Evolutionary conservation across 805 yeast genomes (phyloP), one percentile per base, ranked within the genome.

Genomic region (Starmerella gropengiesseri): DNA sequence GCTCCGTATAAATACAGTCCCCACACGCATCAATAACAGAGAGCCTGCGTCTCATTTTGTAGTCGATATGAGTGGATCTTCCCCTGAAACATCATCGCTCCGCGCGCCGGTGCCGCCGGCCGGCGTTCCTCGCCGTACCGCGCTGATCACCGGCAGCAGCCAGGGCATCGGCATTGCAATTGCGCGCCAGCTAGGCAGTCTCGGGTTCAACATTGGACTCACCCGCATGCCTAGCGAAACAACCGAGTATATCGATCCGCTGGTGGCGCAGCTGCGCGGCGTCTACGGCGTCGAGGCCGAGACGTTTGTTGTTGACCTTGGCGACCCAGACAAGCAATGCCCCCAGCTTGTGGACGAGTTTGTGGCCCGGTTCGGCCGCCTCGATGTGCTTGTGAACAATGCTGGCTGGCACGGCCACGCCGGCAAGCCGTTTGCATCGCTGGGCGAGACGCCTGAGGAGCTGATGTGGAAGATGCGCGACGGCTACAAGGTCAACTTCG

Each of bases 371-470:
- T 45, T 45, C 31, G 51, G 51, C 18, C 39, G 51, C 22, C 28
- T 48, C 7, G 51, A 48, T 19, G 48, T 45, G 28, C 45, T 48
- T 13, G 48, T 40, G 19, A 48, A 48, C 43, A 45, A 45, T 18
- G 51, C 51, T 4, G 49, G 45, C 19, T 44, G 48, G 50, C 48
- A 47, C 6, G 44, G 46, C 4, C 37, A 35, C 26, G 50, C 50
- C 5, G 48, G 48, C 4, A 40, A 37, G 26, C 19, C n/a, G 13
- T 47, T 47, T 34, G 45, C 45, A 39, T 46, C 44, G 7, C 46
- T 47, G 11, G 44, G 40, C 19, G 40, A 41, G 9, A 16, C 21
- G 18, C 28, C 48, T 4, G 33, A 22, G 17, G 46, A 37, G 18
- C 42, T 47, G n/a, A 18, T 41, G 8, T 9, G 25, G 32, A 37